A percentile compares a stretch with the other conserved stretches of the same genome.
phyloP scores from a whole-genome alignment of 208 protist species.

The Trypanosoma boissoni region DNA sequence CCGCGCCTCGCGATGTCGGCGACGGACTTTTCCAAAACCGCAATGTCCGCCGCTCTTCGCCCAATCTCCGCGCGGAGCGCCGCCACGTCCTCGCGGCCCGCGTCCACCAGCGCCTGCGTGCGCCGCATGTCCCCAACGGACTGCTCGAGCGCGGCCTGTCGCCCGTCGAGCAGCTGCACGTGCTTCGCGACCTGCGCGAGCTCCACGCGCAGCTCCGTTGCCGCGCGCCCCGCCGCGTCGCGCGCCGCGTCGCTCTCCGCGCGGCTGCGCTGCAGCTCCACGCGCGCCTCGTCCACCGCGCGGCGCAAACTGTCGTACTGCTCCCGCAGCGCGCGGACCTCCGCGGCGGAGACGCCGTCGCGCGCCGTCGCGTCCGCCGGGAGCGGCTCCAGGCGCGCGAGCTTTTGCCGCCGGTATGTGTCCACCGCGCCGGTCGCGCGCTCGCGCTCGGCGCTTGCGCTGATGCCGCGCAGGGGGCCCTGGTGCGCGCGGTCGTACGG shows the following conservation, averaged over 20 bases:
- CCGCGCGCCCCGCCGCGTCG: background rate
- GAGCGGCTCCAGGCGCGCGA: constrained; percentile 15
- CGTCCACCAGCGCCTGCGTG: constrained; percentile 4
- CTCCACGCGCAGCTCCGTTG: constrained; percentile 14
- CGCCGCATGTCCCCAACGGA: constrained; percentile 3
- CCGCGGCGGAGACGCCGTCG: background rate
- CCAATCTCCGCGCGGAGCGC: constrained; percentile 9
- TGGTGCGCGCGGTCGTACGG: constrained; percentile 19
- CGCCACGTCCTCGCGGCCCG: background rate
- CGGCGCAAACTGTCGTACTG: constrained; percentile 15
- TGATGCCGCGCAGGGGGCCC: constrained; percentile 13
- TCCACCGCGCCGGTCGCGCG: constrained; percentile 4
- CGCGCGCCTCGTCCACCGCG: constrained; percentile 18
- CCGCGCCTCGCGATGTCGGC: constrained; percentile 1
- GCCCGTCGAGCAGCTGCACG: constrained; percentile 10
- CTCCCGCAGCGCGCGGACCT: constrained; percentile 9
- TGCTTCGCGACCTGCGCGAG: constrained; percentile 18
- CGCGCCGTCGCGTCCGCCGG: background rate
- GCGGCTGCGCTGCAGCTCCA: constrained; percentile 18
- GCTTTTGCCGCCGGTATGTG: constrained; percentile 11
- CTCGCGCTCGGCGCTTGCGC: constrained; percentile 1
- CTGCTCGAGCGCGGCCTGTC: constrained; percentile 15
- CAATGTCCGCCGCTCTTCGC: constrained; percentile 10
- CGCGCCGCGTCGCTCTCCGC: constrained; percentile 10
- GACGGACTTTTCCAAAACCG: constrained; percentile 13